Conservation (phyloP, 106 monocot species). For the Posidonia australis region DNA sequence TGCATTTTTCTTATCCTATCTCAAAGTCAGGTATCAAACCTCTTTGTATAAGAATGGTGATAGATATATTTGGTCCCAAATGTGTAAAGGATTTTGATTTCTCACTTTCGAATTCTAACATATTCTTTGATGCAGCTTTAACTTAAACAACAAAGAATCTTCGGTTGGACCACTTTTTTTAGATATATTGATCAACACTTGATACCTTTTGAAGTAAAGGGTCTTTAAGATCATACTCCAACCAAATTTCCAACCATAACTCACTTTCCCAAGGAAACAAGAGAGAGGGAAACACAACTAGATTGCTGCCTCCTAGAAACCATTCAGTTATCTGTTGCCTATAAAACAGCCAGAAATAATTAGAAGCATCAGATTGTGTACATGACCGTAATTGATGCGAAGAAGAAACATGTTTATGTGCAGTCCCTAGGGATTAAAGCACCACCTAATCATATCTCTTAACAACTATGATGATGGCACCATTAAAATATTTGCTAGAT, state of each 20-base stretch:
- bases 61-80: too few species aligned
- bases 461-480: not conserved
- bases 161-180: too few species aligned
- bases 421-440: not conserved
- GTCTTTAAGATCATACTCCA: not conserved
- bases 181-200: too few species aligned
- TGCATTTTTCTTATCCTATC: too few species aligned
- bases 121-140: too few species aligned
- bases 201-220: too few species aligned
- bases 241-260: not conserved
- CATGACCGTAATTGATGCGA: not conserved
- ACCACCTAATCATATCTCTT: not conserved
- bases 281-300: not conserved
- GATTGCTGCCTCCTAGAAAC: not conserved
- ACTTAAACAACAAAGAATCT: too few species aligned
- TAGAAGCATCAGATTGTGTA: not conserved
- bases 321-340: constrained; percentile 5
- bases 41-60: too few species aligned
- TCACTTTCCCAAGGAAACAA: not conserved
- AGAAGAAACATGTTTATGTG: not conserved
- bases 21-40: too few species aligned
- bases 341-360: not conserved
- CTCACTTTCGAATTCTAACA: too few species aligned
- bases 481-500: not conserved
- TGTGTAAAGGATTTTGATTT: too few species aligned